Conservation (phyloP, 164 flowering plant species). For the Aristolochia fimbriata region DNA sequence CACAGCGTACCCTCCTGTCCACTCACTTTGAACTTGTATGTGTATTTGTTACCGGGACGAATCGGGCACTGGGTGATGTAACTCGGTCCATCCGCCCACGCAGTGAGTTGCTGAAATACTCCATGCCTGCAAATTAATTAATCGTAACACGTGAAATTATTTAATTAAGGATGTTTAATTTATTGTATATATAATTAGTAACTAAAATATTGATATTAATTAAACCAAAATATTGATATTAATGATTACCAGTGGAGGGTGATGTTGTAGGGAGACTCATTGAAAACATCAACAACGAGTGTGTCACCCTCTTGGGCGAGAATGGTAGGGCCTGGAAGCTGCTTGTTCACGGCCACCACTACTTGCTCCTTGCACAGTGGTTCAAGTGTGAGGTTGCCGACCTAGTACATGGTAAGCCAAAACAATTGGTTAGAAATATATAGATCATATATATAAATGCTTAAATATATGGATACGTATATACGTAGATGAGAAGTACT, state of each 20-base stretch:
- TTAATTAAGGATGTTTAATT: no score
- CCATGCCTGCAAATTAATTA: slow-evolving; percentile 18
- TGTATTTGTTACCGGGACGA: slow-evolving; percentile 14
- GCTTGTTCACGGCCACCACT: slow-evolving; percentile 12
- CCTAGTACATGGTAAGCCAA: slow-evolving; percentile 3
- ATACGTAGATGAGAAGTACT: no score
- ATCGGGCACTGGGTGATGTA: slow-evolving; percentile 24
- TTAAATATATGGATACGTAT: no score
- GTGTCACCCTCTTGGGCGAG: slow-evolving; percentile 15
- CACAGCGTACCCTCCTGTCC: slow-evolving; percentile 23
- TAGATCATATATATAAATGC: no score
- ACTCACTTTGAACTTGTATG: slow-evolving; percentile 16
- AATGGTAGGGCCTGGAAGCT: slow-evolving; percentile 16
- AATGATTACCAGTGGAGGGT: slow-evolving; percentile 19
- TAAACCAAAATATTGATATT: no score
- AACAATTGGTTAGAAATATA: no score
- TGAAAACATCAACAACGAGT: slow-evolving; percentile 13
- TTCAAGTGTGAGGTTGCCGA: slow-evolving; percentile 2
- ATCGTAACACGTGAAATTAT: no score
- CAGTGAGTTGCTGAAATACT: slow-evolving; percentile 12
- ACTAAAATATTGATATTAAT: no score
- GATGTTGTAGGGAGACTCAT: slow-evolving; percentile 16
- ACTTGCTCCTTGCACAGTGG: slow-evolving; percentile 11
- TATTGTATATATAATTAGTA: no score
- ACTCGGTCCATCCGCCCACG: slow-evolving; percentile 20